phyloP scores from a whole-genome alignment of 345 rosid genomes.

The Hibiscus trionum region DNA sequence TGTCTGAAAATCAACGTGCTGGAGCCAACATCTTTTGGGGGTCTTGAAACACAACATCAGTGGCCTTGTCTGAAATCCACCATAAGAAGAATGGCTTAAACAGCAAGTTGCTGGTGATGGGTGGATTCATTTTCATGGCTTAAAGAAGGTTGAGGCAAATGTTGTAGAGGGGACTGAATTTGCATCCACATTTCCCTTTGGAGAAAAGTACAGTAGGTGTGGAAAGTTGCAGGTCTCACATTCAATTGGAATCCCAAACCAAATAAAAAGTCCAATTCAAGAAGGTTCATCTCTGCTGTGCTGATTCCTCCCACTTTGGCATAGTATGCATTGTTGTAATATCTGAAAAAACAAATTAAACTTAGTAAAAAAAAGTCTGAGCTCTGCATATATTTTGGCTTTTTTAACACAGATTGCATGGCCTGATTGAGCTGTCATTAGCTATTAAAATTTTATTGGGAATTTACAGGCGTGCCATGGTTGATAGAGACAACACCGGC shows the following conservation, averaged over 20 bases:
- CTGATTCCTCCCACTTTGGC: slow-evolving; percentile 71
- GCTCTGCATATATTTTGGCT: too few species aligned
- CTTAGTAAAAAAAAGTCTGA: background rate
- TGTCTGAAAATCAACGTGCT: background rate
- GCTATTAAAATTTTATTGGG: slow-evolving; percentile 2
- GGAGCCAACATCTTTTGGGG: background rate
- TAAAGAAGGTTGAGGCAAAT: slow-evolving; percentile 3
- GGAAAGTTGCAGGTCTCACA: slow-evolving; percentile 45
- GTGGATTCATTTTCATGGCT: slow-evolving; percentile 37
- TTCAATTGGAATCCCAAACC: slow-evolving; percentile 58
- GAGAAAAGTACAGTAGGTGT: slow-evolving; percentile 42
- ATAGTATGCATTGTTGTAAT: slow-evolving; percentile 54
- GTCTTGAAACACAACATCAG: background rate
- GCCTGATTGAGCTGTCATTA: slow-evolving; percentile 24
- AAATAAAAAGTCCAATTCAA: slow-evolving; percentile 68
- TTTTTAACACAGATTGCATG: background rate
- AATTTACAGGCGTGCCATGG: slow-evolving; percentile 13
- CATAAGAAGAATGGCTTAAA: slow-evolving; percentile 3
- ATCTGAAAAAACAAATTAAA: slow-evolving; percentile 19
- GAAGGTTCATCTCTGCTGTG: slow-evolving; percentile 59
- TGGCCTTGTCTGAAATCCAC: background rate
- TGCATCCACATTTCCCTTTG: slow-evolving; percentile 38
- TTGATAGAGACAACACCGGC: slow-evolving; percentile 18
- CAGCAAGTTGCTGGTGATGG: slow-evolving; percentile 37
- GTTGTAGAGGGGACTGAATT: slow-evolving; percentile 17